phyloP scores from a whole-genome alignment of 805 yeast species.

The Yarrowia yakushimensis region DNA sequence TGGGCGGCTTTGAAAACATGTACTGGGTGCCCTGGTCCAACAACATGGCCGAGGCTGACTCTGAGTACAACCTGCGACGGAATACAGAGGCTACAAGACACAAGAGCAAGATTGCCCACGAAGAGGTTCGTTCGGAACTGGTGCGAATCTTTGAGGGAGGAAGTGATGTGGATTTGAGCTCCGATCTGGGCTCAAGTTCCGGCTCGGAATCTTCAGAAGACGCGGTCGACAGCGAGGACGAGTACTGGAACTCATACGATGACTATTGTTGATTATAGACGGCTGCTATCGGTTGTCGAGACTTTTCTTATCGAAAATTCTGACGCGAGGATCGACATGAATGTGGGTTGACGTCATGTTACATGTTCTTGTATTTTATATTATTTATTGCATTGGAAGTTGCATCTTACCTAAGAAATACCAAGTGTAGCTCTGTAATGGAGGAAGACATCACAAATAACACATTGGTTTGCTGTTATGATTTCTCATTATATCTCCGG shows the following conservation, averaged over 20 bases:
- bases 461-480: too few relatives aligned
- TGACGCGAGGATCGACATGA: not conserved
- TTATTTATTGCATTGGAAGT: not conserved
- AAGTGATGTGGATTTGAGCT: not conserved
- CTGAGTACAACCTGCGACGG: constrained; percentile 21
- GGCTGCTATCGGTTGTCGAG: not conserved
- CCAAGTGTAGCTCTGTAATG: not conserved
- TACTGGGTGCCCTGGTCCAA: constrained; percentile 32
- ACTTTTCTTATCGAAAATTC: not conserved
- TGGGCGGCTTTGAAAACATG: constrained; percentile 31
- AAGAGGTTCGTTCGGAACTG: not conserved
- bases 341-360: not conserved
- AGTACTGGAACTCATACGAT: constrained; percentile 22
- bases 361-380: constrained; percentile 1
- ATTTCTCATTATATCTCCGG: not conserved
- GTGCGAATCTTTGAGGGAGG: constrained; percentile 7
- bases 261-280: not conserved
- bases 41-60: constrained; percentile 28
- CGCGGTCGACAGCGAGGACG: constrained; percentile 3
- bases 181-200: not conserved
- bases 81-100: not conserved
- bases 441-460: too few relatives aligned
- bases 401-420: not conserved
- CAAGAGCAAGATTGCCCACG: not conserved
- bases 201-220: not conserved